Base-by-base conservation (phyloP, 2,329 filamentous ascomycete genomes). In the Lomentospora prolificans region DNA sequence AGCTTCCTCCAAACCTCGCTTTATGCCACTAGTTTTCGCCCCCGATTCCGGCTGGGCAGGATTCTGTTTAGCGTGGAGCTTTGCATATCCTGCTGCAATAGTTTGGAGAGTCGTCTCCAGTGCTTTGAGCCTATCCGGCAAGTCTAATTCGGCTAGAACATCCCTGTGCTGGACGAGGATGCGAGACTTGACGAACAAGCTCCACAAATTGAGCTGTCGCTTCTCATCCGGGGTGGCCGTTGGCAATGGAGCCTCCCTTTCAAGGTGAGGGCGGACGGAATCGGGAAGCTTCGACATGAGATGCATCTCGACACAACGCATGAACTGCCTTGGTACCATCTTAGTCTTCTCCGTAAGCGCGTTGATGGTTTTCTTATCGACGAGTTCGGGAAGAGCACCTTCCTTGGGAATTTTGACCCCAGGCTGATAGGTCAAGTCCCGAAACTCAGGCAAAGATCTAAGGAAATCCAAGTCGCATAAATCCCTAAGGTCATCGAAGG, bases 401-500 rank as follows among this genome's bases (percentile, higher is more conserved):
- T 48, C 44, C 33, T 70, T 71, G 2, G 79, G 76, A 4, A 86
- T 69, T 1, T 66, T 64, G 14, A 82, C 66, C 9, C 66, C 63
- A 4, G 75, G 75, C 63, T 86, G 78, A 57, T 89, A 71, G 50
- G 67, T 71, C 5, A 89, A 71, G 0, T 71, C 66, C 3, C 70
- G 69, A 64, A 89, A 88, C 7, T 80, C 76, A 0, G 83, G 75
- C 3, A 79, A 72, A 7, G 69, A 72, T 55, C 81, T 81, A 3
- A 94, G 74, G 61, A 82, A 84, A 3, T 75, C 72, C 30, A 92
- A 72, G 63, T 95, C 89, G 62, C 82, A 85, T 53, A 86, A 74
- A 65, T 94, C 89, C 61, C 89, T 81, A 63, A 95, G 75, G 58
- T 89, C 82, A 64, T 94, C 88, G 62, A 95, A 95, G 1, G 80